Percentiles rank a stretch among this genome's conserved stretches.
phyloP scores from a whole-genome alignment of 768 basidiomycete species.

The Sarcodon sp. region DNA sequence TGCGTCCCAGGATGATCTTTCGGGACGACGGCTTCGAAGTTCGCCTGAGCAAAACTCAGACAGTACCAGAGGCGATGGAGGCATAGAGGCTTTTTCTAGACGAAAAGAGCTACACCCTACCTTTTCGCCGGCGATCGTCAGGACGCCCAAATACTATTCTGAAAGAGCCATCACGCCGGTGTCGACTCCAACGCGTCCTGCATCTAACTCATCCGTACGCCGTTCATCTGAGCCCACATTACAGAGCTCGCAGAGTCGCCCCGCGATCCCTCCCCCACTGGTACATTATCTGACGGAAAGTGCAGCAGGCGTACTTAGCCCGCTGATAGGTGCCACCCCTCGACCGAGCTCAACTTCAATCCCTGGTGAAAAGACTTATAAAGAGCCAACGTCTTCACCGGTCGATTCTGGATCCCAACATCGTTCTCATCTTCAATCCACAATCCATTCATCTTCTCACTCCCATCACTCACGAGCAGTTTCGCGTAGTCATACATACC shows the following conservation, averaged over 20 bases:
- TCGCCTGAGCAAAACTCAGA: no score
- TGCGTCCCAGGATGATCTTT: no score
- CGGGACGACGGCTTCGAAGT: no score
- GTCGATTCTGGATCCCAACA: neutral
- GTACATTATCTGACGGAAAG: constrained; percentile 10
- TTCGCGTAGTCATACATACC: neutral
- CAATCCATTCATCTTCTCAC: neutral
- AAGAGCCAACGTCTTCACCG: neutral
- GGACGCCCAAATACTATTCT: constrained; percentile 53
- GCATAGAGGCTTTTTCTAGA: constrained; percentile 35
- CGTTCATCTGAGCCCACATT: neutral
- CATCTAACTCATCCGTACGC: constrained; percentile 9
- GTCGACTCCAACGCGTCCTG: constrained; percentile 2
- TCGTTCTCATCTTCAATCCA: neutral
- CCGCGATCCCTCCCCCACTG: neutral
- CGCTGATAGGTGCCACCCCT: constrained; percentile 9
- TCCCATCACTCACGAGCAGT: neutral
- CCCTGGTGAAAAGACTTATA: neutral
- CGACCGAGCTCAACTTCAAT: constrained; percentile 4
- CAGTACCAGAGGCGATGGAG: constrained; percentile 5
- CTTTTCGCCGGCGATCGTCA: constrained; percentile 56
- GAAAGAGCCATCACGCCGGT: neutral
- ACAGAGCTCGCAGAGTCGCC: neutral
- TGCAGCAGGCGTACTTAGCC: constrained; percentile 9
- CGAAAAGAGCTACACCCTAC: constrained; percentile 46